A percentile compares a stretch with the other conserved stretches of the same genome.
Evolutionary conservation across 1,284 basidiomycete species (phyloP).

Genomic region (Moesziomyces sp.): DNA sequence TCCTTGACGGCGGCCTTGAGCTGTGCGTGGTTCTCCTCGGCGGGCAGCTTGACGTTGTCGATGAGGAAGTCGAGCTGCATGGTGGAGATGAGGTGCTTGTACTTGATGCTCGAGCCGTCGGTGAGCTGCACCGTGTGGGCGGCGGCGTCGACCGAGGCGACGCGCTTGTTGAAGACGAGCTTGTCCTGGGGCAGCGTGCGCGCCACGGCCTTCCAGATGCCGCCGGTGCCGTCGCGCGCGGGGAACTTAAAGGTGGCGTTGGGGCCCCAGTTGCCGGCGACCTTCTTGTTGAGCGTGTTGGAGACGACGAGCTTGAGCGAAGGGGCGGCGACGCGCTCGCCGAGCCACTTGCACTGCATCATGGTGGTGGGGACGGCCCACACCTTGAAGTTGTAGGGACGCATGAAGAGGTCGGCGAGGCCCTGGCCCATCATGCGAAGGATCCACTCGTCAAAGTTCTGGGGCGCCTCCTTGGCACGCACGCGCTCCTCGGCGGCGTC

Average conservation of each 20-base stretch:
- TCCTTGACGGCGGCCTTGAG: constrained; percentile 68
- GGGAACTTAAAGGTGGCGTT: constrained; percentile 73
- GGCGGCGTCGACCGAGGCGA: constrained; percentile 69
- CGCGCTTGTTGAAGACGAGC: constrained; percentile 69
- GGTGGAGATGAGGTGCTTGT: constrained; percentile 71
- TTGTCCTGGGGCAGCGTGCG: constrained; percentile 69
- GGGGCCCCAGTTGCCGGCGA: constrained; percentile 72
- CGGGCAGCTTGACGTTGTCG: constrained; percentile 68
- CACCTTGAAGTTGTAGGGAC: constrained; percentile 73
- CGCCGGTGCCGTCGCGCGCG: constrained; percentile 71
- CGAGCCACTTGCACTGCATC: constrained; percentile 74
- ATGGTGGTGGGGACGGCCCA: constrained; percentile 71
- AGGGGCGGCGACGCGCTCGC: constrained; percentile 72
- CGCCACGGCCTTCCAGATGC: constrained; percentile 72
- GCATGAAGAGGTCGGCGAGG: constrained; percentile 72
- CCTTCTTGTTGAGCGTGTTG: constrained; percentile 71
- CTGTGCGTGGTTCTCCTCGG: constrained; percentile 67
- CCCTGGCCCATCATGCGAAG: constrained; percentile 71
- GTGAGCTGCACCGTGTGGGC: constrained; percentile 69
- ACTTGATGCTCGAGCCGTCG: constrained; percentile 70
- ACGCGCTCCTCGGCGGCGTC: constrained; percentile 68
- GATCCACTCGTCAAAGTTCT: constrained; percentile 71
- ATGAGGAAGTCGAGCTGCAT: constrained; percentile 70
- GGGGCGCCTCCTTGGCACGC: constrained; percentile 67
- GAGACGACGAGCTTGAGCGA: constrained; percentile 71